Conservation (phyloP, 257 asterid genomes). For the Rhazya stricta region DNA sequence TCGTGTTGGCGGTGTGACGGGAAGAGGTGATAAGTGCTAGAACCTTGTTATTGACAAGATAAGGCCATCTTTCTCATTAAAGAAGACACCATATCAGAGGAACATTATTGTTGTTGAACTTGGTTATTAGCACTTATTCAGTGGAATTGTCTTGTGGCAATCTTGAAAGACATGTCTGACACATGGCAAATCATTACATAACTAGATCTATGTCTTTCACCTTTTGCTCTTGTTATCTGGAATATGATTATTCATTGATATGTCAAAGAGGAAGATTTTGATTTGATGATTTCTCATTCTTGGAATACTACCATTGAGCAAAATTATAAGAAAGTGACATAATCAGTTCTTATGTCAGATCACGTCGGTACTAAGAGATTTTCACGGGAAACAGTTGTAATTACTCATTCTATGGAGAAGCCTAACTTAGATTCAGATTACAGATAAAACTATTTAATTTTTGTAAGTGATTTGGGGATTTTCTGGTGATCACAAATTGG, state of each 20-base stretch:
- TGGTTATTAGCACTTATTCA: neutral
- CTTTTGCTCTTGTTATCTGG: no score
- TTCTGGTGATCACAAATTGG: neutral
- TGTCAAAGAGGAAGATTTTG: neutral
- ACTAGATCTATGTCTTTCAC: no score
- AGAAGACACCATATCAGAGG: neutral
- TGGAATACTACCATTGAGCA: neutral
- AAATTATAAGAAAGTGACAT: neutral
- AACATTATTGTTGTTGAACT: neutral
- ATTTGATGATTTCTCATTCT: neutral
- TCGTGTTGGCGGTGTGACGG: neutral
- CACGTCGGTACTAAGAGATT: neutral
- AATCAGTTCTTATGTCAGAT: neutral
- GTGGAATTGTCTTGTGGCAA: neutral
- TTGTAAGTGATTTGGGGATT: neutral
- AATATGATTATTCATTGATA: neutral
- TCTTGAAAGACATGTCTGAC: neutral
- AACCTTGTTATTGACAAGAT: slow-evolving; percentile 1
- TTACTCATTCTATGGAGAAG: neutral
- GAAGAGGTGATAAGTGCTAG: neutral
- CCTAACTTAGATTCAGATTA: neutral
- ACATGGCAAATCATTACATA: no score
- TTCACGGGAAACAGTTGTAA: neutral
- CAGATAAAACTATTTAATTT: neutral
- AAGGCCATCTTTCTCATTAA: neutral